phyloP scores from a whole-genome alignment of 2,329 filamentous ascomycete genomes.

The Rutstroemia sp. region DNA sequence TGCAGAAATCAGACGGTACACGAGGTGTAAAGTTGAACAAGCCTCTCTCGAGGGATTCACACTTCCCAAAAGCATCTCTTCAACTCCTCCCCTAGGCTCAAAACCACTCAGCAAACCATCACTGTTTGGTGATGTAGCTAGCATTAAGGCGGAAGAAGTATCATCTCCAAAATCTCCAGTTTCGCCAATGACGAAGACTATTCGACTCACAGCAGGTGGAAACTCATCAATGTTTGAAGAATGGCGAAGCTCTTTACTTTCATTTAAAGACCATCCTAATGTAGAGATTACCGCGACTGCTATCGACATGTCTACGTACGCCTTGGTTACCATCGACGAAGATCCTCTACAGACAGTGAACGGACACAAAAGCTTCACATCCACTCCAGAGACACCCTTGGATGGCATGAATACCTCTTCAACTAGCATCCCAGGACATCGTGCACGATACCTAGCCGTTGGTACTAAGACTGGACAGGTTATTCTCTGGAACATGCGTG shows the following conservation, averaged over 20 bases:
- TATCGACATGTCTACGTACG: slow-evolving; percentile 68
- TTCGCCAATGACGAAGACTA: slow-evolving; percentile 15
- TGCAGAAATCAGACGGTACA: slow-evolving; percentile 49
- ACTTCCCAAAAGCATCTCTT: slow-evolving; percentile 25
- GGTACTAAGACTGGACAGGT: slow-evolving; percentile 75
- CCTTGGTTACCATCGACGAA: slow-evolving; percentile 64
- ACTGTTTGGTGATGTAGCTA: slow-evolving; percentile 26
- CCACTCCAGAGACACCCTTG: slow-evolving; percentile 22
- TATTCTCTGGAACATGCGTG: slow-evolving; percentile 78
- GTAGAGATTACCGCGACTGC: slow-evolving; percentile 61
- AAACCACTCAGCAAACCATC: slow-evolving; percentile 24
- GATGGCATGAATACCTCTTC: slow-evolving; percentile 19
- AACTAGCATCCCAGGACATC: slow-evolving; percentile 72
- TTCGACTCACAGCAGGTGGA: slow-evolving; percentile 3
- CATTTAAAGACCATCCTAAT: slow-evolving; percentile 51
- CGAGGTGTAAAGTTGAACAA: slow-evolving; percentile 38
- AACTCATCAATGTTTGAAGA: slow-evolving; percentile 43
- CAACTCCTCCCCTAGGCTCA: slow-evolving; percentile 6
- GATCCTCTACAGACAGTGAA: slow-evolving; percentile 63
- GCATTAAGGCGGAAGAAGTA: slow-evolving; percentile 18
- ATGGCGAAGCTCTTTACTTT: slow-evolving; percentile 58
- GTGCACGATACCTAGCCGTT: slow-evolving; percentile 71
- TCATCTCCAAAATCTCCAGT: slow-evolving; percentile 22
- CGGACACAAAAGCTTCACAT: slow-evolving; percentile 31
- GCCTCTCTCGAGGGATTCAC: slow-evolving; percentile 26